A percentile compares a stretch with the other conserved stretches of the same genome.
These are phyloP conservation scores for Pochonia chlamydosporia DNA, from an alignment of 2,329 filamentous ascomycete species.

Conservation along the genomic window DNA sequence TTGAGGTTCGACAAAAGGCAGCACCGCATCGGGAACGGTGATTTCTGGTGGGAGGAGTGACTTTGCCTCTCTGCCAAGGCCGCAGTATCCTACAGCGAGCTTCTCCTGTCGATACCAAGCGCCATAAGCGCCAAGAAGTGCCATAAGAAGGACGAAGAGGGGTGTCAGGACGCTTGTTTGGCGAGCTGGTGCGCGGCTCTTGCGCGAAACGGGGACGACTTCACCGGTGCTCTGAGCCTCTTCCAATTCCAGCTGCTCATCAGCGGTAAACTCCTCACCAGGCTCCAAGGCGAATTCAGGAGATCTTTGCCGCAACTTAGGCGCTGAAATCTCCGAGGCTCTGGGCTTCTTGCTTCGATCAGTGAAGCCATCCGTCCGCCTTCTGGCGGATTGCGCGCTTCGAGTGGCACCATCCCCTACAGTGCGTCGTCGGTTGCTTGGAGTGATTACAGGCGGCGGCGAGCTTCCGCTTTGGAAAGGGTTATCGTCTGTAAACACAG, in stretches of 20 bases:
- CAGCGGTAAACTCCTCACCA: conserved; percentile 90
- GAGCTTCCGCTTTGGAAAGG: conserved; percentile 80
- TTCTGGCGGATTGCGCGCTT: conserved; percentile 37
- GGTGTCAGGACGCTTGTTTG: conserved; percentile 54
- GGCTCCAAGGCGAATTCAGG: conserved; percentile 48
- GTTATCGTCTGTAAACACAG: conserved; percentile 82
- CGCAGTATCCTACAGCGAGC: conserved; percentile 92
- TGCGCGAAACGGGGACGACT: conserved; percentile 35
- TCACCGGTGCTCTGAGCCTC: conserved; percentile 57
- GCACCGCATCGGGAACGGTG: conserved; percentile 65
- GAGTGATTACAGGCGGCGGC: conserved; percentile 46
- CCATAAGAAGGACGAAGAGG: conserved; percentile 64
- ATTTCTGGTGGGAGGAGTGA: conserved; percentile 42
- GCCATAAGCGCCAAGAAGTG: conserved; percentile 65
- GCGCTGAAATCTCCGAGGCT: conserved; percentile 50
- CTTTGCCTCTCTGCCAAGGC: conserved; percentile 62
- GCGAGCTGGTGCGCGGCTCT: conserved; percentile 29
- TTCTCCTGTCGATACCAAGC: conserved; percentile 93
- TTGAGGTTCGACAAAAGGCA: conserved; percentile 64
- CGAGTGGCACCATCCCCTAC: conserved; percentile 34
- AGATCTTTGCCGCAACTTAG: conserved; percentile 28
- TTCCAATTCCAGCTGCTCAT: conserved; percentile 76
- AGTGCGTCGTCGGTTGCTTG: conserved; percentile 45
- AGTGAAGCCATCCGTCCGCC: conserved; percentile 32
- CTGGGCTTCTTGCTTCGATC: conserved; percentile 34